Conservation (phyloP, 495 filamentous ascomycete genomes). For the Lasiosphaeria miniovina region DNA sequence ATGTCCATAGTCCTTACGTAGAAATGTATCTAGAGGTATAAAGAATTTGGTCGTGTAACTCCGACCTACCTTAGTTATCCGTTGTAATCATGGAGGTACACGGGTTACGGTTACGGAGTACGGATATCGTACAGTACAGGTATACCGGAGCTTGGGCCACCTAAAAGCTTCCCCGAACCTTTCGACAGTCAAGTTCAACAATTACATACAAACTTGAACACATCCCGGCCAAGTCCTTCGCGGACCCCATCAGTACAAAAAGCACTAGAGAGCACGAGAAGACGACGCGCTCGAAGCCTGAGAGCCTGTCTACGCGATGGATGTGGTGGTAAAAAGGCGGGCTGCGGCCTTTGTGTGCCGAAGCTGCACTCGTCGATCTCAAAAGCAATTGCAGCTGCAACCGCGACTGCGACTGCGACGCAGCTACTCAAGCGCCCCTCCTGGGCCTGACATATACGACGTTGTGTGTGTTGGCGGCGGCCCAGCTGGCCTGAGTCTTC, state of each 20-base stretch:
- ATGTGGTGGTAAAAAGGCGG: slow-evolving; percentile 19
- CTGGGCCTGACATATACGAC: slow-evolving; percentile 72
- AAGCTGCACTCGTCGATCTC: slow-evolving; percentile 36
- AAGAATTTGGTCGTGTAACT: too few species aligned
- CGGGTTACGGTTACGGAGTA: too few species aligned
- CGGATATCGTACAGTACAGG: too few species aligned
- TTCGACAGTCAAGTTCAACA: too few species aligned
- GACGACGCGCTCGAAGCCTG: not conserved
- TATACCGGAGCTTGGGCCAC: too few species aligned
- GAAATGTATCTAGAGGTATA: too few species aligned
- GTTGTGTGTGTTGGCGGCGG: slow-evolving; percentile 94
- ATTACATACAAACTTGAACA: too few species aligned
- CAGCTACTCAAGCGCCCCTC: slow-evolving; percentile 35
- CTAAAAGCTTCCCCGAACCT: too few species aligned
- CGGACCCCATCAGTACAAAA: too few species aligned
- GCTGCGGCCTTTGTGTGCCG: slow-evolving; percentile 39
- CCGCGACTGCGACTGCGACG: slow-evolving; percentile 30
- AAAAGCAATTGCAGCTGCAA: slow-evolving; percentile 2
- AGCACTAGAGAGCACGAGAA: not conserved
- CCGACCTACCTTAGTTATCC: too few species aligned
- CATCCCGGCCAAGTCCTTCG: not conserved
- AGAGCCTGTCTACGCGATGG: slow-evolving; percentile 18
- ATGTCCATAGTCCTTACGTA: too few species aligned
- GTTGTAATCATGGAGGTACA: too few species aligned
- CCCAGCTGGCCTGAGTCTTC: slow-evolving; percentile 86